Evolutionary conservation across 345 rosid species (phyloP), one percentile per base, ranked within the genome.

Genomic region (Populus pruinosa): DNA sequence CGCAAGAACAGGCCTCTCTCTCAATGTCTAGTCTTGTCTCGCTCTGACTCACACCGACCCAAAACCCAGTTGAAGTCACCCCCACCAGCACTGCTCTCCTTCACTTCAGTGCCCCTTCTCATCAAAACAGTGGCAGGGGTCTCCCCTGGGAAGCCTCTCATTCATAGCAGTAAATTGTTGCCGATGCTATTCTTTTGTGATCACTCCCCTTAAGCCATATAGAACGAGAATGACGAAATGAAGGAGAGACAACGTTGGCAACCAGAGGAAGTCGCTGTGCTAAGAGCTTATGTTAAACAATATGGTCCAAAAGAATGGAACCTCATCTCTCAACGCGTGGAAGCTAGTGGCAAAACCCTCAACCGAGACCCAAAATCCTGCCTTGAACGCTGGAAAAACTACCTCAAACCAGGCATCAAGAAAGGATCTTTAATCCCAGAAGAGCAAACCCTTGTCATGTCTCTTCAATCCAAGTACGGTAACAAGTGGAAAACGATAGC

Each of bases 401-500:
- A 96, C 84, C 93, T 96, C 80, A 94, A 96, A 73, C 99, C 98
- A 21, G 99, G 99, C 47, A 92, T 96, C 82, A 96, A 96, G 92
- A 96, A 96, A 78, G 99, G 97, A 38, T 90, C 97, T 10, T 90
- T 96, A 7, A 91, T 93, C 0, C 97, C 94, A 63, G 98, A 94
- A 79, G 99, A 96, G 76, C 99, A 96, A 82, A 82, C 81, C 65
- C 98, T 96, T 65, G 99, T 92, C 82, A 90, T 96, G 66, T 89
- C 86, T 73, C 93, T 94, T 16, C 99, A 94, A 70, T 92, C 94
- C 35, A 94, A 94, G 78, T 95, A 96, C 91, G 97, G 99, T 49
- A 96, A 96, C 88, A 96, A 94, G 85, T 96, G 99, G 98, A 96
- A 96, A 91, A 96, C 92, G 76, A 96, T 92, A n/a, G 99, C 99